phyloP scores from a whole-genome alignment of 495 filamentous ascomycete genomes.

The Haplographium delicatum region DNA sequence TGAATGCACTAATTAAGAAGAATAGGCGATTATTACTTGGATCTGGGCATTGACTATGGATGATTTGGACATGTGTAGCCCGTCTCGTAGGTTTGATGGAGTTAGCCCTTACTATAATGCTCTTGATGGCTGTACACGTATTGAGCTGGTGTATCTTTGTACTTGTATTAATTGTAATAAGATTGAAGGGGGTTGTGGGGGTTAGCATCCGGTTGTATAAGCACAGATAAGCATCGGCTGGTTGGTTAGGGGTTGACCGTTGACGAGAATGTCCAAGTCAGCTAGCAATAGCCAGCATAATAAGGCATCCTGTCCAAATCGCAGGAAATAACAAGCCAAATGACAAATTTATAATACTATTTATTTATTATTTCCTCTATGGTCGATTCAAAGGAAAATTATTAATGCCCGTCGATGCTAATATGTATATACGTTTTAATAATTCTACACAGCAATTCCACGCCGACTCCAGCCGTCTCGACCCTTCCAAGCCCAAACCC shows the following conservation, averaged over 20 bases:
- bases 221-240: too few species aligned
- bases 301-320: too few species aligned
- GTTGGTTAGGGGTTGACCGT: too few species aligned
- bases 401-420: neutral
- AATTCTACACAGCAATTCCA: conserved; percentile 64
- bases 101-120: neutral
- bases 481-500: conserved; percentile 77
- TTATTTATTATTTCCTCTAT: too few species aligned
- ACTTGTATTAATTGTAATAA: neutral
- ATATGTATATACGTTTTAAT: neutral
- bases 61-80: neutral
- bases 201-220: too few species aligned
- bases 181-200: neutral
- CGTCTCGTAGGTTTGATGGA: neutral
- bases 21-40: conserved; percentile 46
- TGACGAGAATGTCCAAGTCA: too few species aligned
- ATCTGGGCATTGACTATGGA: conserved; percentile 18
- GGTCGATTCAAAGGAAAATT: neutral
- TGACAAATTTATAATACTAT: too few species aligned
- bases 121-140: neutral
- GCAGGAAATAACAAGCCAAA: too few species aligned
- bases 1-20: conserved; percentile 55
- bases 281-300: too few species aligned
- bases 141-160: neutral
- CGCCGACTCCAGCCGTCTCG: conserved; percentile 67